Evolutionary conservation across 2,329 filamentous ascomycete genomes (phyloP).

Genomic region (Fusarium verticillioides): DNA sequence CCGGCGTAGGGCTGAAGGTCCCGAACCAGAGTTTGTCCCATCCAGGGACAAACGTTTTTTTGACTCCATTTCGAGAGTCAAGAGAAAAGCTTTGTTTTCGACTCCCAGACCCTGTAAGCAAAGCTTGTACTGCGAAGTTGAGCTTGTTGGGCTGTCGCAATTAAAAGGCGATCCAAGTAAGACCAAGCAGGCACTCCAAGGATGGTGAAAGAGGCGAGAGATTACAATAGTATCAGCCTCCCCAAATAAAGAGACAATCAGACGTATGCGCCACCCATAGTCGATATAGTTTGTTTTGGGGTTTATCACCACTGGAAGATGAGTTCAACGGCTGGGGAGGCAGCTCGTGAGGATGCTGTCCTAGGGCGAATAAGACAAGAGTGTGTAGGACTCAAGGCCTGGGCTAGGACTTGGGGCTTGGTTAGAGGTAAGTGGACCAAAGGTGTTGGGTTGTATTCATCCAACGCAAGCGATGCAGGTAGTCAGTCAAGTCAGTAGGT

Average conservation of each 20-base stretch:
- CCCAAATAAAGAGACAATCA: not conserved
- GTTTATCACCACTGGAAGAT: slow-evolving; percentile 23
- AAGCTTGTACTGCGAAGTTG: not conserved
- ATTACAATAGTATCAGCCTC: slow-evolving; percentile 5
- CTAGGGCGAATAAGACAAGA: slow-evolving; percentile 45
- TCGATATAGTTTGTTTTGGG: slow-evolving; percentile 40
- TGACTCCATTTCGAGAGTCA: slow-evolving; percentile 45
- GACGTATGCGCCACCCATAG: slow-evolving; percentile 39
- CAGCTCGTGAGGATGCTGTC: slow-evolving; percentile 41
- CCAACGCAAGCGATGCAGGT: slow-evolving; percentile 16
- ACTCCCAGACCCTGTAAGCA: not conserved
- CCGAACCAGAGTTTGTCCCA: slow-evolving; percentile 41
- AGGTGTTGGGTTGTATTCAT: slow-evolving; percentile 6
- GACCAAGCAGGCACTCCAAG: not conserved
- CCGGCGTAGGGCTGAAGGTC: slow-evolving; percentile 48
- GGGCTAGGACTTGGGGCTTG: slow-evolving; percentile 40
- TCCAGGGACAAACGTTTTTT: slow-evolving; percentile 47
- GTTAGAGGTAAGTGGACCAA: slow-evolving; percentile 2
- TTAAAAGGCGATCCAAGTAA: not conserved
- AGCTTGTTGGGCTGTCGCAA: not conserved
- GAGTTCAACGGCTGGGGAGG: slow-evolving; percentile 37
- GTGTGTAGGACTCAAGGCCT: slow-evolving; percentile 47
- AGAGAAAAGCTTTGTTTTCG: not conserved
- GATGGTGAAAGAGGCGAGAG: slow-evolving; percentile 11
- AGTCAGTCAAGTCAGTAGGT: slow-evolving; percentile 2